Conservation (phyloP, 768 basidiomycete genomes). For the Guyanaporus albipodus region DNA sequence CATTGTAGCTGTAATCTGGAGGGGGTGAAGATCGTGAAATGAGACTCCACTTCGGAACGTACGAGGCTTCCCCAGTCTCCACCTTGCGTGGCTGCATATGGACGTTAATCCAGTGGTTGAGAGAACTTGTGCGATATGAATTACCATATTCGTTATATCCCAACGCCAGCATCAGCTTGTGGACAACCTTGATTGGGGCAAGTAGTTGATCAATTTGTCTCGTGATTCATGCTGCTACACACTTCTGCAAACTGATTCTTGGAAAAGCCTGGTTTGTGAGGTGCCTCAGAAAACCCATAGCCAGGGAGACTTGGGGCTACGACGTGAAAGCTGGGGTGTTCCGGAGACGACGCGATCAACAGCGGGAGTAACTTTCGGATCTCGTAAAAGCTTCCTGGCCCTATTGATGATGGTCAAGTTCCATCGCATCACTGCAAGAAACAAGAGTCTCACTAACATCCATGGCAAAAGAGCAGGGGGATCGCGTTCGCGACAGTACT, state of each 20-base stretch:
- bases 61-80: conserved; percentile 47
- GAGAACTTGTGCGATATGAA: not conserved
- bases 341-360: conserved; percentile 37
- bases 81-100: conserved; percentile 41
- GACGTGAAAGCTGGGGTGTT: conserved; percentile 59
- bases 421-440: not conserved
- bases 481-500: conserved; percentile 44
- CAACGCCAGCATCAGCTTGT: conserved; percentile 47
- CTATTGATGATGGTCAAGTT: conserved; percentile 20
- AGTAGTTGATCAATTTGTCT: not conserved
- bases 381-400: conserved; percentile 52
- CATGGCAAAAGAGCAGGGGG: conserved; percentile 59
- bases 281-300: conserved; percentile 58
- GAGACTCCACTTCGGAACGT: conserved; percentile 1
- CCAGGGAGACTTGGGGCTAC: conserved; percentile 57
- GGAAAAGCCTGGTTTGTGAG: conserved; percentile 49
- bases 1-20: conserved; percentile 34
- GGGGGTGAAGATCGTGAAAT: not conserved
- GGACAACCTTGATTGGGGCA: conserved; percentile 32
- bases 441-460: conserved; percentile 37
- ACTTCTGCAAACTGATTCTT: conserved; percentile 55
- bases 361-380: conserved; percentile 54
- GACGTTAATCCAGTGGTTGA: not conserved
- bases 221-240: not conserved
- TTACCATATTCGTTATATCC: conserved; percentile 49